phyloP scores from a whole-genome alignment of 495 filamentous ascomycete genomes.

The Penicillium canariense region DNA sequence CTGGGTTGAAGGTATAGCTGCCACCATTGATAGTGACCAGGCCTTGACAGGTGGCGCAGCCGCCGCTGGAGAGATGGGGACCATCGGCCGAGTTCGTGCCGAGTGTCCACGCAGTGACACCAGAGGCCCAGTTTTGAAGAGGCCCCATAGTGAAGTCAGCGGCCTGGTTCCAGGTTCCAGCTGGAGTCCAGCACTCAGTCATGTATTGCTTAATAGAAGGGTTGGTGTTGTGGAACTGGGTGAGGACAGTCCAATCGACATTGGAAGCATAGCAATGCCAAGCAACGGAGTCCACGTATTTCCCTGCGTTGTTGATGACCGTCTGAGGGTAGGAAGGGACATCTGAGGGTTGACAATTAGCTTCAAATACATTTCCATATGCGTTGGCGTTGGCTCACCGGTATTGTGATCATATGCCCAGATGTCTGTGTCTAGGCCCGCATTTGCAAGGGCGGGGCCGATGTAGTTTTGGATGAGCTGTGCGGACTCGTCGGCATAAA shows the following conservation, averaged over 20 bases:
- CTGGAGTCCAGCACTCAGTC: conserved; percentile 58
- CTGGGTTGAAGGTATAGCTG: conserved; percentile 44
- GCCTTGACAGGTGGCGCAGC: conserved; percentile 49
- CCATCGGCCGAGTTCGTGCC: conserved; percentile 51
- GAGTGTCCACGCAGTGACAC: conserved; percentile 53
- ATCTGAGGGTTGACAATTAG: conserved; percentile 16
- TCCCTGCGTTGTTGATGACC: conserved; percentile 40
- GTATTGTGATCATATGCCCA: conserved; percentile 62
- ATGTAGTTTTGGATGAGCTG: conserved; percentile 48
- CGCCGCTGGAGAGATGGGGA: conserved; percentile 48
- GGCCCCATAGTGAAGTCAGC: conserved; percentile 55
- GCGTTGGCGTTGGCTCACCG: conserved; percentile 24
- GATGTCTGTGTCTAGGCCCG: conserved; percentile 41
- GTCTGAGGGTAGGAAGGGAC: conserved; percentile 45
- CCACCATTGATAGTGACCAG: conserved; percentile 47
- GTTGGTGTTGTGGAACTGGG: conserved; percentile 45
- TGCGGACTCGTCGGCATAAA: conserved; percentile 48
- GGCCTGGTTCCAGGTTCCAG: conserved; percentile 47
- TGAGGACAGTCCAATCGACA: conserved; percentile 51
- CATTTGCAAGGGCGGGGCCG: conserved; percentile 44
- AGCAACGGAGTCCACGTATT: conserved; percentile 48
- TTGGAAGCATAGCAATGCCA: conserved; percentile 56
- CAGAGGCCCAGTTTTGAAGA: conserved; percentile 55
- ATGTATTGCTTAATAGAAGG: conserved; percentile 51
- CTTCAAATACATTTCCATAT: neutral